Evolutionary conservation across 1,284 basidiomycete genomes (phyloP).

Genomic region (Earliella scabrosa): DNA sequence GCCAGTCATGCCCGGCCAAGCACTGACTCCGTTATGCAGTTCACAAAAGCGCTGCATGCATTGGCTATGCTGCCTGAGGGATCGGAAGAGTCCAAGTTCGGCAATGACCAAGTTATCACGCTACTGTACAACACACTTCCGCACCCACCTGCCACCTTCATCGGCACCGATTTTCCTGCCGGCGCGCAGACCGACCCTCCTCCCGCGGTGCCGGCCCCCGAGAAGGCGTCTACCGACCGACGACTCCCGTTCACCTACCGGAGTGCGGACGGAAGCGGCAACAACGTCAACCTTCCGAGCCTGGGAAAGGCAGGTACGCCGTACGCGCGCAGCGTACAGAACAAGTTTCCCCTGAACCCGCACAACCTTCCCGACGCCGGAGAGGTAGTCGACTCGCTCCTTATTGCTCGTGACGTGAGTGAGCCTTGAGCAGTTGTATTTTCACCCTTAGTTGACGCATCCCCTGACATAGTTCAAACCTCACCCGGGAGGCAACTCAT

Average conservation of each 20-base stretch:
- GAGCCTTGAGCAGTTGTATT: neutral
- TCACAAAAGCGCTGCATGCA: conserved; percentile 67
- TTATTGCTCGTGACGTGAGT: conserved; percentile 51
- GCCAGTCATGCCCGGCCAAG: too few species aligned
- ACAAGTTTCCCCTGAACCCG: conserved; percentile 45
- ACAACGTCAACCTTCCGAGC: conserved; percentile 72
- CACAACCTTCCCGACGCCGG: conserved; percentile 66
- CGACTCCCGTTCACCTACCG: conserved; percentile 52
- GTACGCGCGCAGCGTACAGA: conserved; percentile 76
- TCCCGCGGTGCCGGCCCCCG: conserved; percentile 6
- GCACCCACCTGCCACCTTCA: conserved; percentile 72
- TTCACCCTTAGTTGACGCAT: neutral
- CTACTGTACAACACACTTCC: conserved; percentile 75
- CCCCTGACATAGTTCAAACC: conserved; percentile 11
- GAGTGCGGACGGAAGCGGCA: conserved; percentile 72
- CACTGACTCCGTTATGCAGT: too few species aligned
- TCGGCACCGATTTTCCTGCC: conserved; percentile 48
- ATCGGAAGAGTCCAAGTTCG: conserved; percentile 41
- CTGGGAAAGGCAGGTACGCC: conserved; percentile 77
- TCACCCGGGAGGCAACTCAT: conserved; percentile 49
- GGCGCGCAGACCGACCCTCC: conserved; percentile 1
- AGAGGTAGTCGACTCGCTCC: conserved; percentile 73
- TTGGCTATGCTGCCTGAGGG: conserved; percentile 64
- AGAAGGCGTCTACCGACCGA: neutral
- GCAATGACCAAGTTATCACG: conserved; percentile 60